Percentiles rank a stretch among this genome's conserved stretches.
These are phyloP conservation scores for Mycoemilia scoparia DNA, from an alignment of 192 early-diverging fungal species.

Conservation along the genomic window DNA sequence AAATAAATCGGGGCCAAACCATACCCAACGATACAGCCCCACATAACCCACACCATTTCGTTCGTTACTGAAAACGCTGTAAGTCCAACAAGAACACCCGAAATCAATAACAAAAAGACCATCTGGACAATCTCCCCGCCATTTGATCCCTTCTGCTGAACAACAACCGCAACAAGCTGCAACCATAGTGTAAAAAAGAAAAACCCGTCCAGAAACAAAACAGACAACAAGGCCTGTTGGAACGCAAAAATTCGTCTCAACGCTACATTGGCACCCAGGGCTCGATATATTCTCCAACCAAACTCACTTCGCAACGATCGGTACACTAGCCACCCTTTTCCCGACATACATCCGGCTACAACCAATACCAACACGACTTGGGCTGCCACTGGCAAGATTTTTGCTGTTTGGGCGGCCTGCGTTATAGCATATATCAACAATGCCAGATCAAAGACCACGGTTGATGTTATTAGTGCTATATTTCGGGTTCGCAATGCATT, in stretches of 20 bases:
- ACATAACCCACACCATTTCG: conserved; percentile 19
- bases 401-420: conserved; percentile 8
- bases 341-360: conserved; percentile 5
- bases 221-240: conserved; percentile 15
- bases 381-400: conserved; percentile 1
- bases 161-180: conserved; percentile 31
- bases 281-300: conserved; percentile 28
- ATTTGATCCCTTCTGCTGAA: conserved; percentile 4
- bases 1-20: conserved; percentile 8
- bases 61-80: conserved; percentile 10
- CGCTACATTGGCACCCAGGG: conserved; percentile 19
- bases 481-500: conserved; percentile 9
- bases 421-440: conserved; percentile 7
- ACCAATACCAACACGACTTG: conserved; percentile 8
- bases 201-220: conserved; percentile 10
- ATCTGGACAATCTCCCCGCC: conserved; percentile 6
- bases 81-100: conserved; percentile 5
- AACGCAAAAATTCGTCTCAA: conserved; percentile 27
- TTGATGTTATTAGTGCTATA: conserved; percentile 8
- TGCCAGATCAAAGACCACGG: conserved; percentile 14
- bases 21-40: conserved; percentile 5
- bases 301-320: conserved; percentile 19
- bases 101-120: conserved; percentile 2
- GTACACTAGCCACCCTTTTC: conserved; percentile 10
- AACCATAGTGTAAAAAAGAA: conserved; percentile 23